Conservation (phyloP, 352 stramenopile species). For the Globisporangium recalcitrans region DNA sequence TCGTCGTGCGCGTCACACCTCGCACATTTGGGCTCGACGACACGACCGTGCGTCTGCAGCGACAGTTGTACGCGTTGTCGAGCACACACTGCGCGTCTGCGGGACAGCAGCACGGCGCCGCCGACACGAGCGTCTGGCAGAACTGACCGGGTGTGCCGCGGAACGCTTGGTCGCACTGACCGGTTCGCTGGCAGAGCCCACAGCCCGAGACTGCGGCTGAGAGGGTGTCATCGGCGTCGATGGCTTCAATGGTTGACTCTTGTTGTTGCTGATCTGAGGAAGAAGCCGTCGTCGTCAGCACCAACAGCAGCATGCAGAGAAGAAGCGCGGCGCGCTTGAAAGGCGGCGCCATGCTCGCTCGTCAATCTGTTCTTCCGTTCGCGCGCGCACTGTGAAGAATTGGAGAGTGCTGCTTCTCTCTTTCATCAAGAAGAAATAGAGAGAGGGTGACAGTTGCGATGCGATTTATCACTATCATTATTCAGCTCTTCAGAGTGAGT, state of each 20-base stretch:
- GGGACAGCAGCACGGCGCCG: constrained; percentile 60
- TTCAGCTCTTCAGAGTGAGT: too few species aligned
- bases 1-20: constrained; percentile 24
- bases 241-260: not conserved
- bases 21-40: constrained; percentile 16
- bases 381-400: too few species aligned
- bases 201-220: constrained; percentile 52
- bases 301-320: not conserved
- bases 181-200: constrained; percentile 51
- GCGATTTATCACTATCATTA: too few species aligned
- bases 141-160: constrained; percentile 55
- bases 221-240: constrained; percentile 35
- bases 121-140: constrained; percentile 47
- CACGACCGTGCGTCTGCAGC: constrained; percentile 33
- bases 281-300: not conserved
- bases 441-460: not conserved
- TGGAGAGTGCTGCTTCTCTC: not conserved
- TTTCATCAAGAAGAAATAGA: not conserved
- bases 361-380: too few species aligned
- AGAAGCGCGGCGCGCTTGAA: not conserved
- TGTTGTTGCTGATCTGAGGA: not conserved
- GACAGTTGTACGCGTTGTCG: constrained; percentile 51
- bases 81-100: constrained; percentile 45
- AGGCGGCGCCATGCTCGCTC: not conserved
- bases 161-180: constrained; percentile 60